Conservation (phyloP, 257 asterid genomes). For the Striga asiatica region DNA sequence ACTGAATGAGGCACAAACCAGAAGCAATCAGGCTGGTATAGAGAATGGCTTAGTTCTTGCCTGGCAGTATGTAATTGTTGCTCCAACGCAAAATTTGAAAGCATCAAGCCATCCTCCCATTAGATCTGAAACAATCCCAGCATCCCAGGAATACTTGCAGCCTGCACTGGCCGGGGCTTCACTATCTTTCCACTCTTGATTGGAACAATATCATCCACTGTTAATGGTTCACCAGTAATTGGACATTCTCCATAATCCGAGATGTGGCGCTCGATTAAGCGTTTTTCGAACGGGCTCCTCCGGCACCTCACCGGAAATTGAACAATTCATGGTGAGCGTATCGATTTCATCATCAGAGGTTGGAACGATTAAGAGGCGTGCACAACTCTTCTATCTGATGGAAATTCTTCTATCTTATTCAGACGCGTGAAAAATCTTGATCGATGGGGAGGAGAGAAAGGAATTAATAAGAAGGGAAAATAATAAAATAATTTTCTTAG, state of each 20-base stretch:
- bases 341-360: too few relatives aligned
- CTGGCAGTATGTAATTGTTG: slow-evolving; percentile 90
- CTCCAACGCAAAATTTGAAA: slow-evolving; percentile 89
- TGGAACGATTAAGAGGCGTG: too few relatives aligned
- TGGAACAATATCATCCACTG: slow-evolving; percentile 74
- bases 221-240: slow-evolving; percentile 78
- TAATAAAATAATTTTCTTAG: too few relatives aligned
- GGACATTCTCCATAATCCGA: slow-evolving; percentile 95
- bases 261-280: slow-evolving; percentile 84
- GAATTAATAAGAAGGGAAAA: too few relatives aligned
- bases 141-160: slow-evolving; percentile 99
- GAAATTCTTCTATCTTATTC: too few relatives aligned
- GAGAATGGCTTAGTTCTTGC: slow-evolving; percentile 96
- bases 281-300: slow-evolving; percentile 95
- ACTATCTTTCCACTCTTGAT: slow-evolving; percentile 84
- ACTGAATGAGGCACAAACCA: slow-evolving; percentile 88
- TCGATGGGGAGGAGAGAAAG: too few relatives aligned
- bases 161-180: slow-evolving; percentile 93
- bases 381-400: too few relatives aligned
- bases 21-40: slow-evolving; percentile 78
- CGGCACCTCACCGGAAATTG: slow-evolving; percentile 99
- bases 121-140: slow-evolving; percentile 95
- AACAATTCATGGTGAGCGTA: too few relatives aligned
- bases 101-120: slow-evolving; percentile 94
- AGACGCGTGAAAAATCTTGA: too few relatives aligned